phyloP scores from a whole-genome alignment of 371 early-diverging fungal genomes.

The Catenaria anguillulae region DNA sequence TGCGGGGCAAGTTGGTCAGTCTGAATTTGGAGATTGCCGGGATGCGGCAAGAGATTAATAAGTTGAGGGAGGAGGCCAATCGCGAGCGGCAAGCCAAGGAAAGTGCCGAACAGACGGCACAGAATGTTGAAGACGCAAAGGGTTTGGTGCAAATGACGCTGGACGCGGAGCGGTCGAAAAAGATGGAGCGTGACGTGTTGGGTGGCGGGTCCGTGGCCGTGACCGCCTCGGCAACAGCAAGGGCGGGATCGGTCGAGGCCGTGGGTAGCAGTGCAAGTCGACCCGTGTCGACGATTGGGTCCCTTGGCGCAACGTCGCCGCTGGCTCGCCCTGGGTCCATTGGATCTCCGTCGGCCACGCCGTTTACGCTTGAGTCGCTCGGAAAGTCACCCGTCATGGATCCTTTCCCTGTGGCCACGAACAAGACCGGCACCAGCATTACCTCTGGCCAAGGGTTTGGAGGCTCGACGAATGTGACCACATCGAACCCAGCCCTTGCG shows the following conservation, averaged over 20 bases:
- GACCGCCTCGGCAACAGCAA: neutral
- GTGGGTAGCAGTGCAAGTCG: neutral
- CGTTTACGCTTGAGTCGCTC: too few relatives aligned
- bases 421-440: too few relatives aligned
- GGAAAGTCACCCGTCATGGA: too few relatives aligned
- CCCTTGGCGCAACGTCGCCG: too few relatives aligned
- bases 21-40: conserved; percentile 10
- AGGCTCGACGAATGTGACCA: too few relatives aligned
- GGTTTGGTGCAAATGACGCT: neutral
- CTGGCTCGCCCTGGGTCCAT: too few relatives aligned
- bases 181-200: neutral
- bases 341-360: too few relatives aligned
- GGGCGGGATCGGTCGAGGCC: neutral
- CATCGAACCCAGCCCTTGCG: too few relatives aligned
- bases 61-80: conserved; percentile 14
- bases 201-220: too few relatives aligned
- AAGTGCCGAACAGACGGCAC: neutral
- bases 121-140: conserved; percentile 1
- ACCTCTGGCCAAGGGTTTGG: too few relatives aligned
- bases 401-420: too few relatives aligned
- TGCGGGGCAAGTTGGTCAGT: conserved; percentile 4
- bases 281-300: too few relatives aligned
- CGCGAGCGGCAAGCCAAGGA: neutral
- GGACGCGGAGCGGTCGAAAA: neutral
- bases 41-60: conserved; percentile 7